Percentiles rank a stretch among this genome's conserved stretches.
Evolutionary conservation across 2,329 filamentous ascomycete genomes (phyloP).

Genomic region (Xylariaceae sp.): DNA sequence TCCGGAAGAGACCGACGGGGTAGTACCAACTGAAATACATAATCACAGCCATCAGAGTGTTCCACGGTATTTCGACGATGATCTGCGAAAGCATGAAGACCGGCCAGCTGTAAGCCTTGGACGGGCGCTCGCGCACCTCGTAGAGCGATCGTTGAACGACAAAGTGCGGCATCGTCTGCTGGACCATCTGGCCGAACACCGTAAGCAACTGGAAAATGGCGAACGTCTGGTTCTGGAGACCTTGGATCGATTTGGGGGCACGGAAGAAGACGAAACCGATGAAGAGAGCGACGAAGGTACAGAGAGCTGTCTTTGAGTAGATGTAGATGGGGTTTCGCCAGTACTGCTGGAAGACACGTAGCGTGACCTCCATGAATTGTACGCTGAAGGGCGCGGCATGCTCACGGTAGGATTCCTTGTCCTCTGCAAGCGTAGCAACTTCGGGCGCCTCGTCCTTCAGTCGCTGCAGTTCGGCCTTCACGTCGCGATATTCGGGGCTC

Average conservation of each 20-base stretch:
- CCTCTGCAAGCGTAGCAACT: constrained; percentile 24
- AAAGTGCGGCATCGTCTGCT: constrained; percentile 83
- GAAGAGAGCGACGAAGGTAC: constrained; percentile 61
- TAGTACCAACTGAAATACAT: constrained; percentile 84
- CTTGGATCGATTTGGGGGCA: constrained; percentile 65
- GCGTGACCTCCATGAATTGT: constrained; percentile 62
- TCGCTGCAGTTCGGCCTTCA: constrained; percentile 52
- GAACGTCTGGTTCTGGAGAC: constrained; percentile 82
- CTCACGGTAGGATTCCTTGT: constrained; percentile 56
- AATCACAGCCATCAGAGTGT: constrained; percentile 67
- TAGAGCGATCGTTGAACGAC: constrained; percentile 76
- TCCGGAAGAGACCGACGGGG: constrained; percentile 69
- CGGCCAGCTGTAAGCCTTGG: constrained; percentile 79
- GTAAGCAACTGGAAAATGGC: constrained; percentile 78
- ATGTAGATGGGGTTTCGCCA: constrained; percentile 88
- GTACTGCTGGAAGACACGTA: constrained; percentile 83
- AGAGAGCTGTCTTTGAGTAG: constrained; percentile 72
- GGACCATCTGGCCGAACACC: constrained; percentile 72
- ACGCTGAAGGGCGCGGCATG: constrained; percentile 70
- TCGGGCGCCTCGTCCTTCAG: constrained; percentile 47
- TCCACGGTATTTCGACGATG: constrained; percentile 80
- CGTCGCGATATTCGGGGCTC: constrained; percentile 39
- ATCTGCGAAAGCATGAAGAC: constrained; percentile 81
- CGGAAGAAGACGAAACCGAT: constrained; percentile 78
- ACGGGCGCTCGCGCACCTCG: constrained; percentile 78